Percentiles rank a stretch among this genome's conserved stretches.
Evolutionary conservation across 768 basidiomycete species (phyloP).

Genomic region (Termitomyces sp.): DNA sequence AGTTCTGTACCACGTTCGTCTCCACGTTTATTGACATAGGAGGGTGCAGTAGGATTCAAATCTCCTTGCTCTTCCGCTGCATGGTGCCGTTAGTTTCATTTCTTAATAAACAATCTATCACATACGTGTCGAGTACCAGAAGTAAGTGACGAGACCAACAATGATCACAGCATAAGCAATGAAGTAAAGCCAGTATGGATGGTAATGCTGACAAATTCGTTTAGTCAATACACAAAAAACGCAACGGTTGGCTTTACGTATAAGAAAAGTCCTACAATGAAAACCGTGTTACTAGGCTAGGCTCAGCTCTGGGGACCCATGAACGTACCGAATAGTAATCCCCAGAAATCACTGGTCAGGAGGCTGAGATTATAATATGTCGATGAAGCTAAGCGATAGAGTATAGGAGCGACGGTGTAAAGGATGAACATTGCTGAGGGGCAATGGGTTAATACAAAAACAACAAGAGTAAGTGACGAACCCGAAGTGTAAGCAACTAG

Average conservation of each 20-base stretch:
- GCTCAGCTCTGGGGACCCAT: not conserved
- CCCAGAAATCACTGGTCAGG: conserved; percentile 86
- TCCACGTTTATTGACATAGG: conserved; percentile 18
- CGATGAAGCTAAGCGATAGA: conserved; percentile 83
- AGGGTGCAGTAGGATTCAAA: conserved; percentile 15
- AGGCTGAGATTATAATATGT: conserved; percentile 82
- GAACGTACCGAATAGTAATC: conserved; percentile 65
- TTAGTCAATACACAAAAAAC: not conserved
- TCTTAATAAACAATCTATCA: conserved; percentile 12
- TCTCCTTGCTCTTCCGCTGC: conserved; percentile 21
- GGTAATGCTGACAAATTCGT: conserved; percentile 51
- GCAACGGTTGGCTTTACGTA: conserved; percentile 28
- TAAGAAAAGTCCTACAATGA: conserved; percentile 39
- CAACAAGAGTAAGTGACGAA: conserved; percentile 15
- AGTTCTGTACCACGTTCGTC: conserved; percentile 12
- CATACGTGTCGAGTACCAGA: conserved; percentile 83
- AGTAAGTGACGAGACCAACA: conserved; percentile 73
- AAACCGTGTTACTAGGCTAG: not conserved
- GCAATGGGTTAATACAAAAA: not conserved
- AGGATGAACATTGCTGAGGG: conserved; percentile 72
- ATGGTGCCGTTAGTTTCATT: conserved; percentile 2
- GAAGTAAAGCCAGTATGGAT: conserved; percentile 89
- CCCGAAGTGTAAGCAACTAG: conserved; percentile 35
- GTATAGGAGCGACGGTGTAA: conserved; percentile 80
- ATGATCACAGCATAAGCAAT: conserved; percentile 69